Evolutionary conservation across 2,329 filamentous ascomycete species (phyloP), one percentile per base, ranked within the genome.

Genomic region (Hymenoscyphus infarciens): DNA sequence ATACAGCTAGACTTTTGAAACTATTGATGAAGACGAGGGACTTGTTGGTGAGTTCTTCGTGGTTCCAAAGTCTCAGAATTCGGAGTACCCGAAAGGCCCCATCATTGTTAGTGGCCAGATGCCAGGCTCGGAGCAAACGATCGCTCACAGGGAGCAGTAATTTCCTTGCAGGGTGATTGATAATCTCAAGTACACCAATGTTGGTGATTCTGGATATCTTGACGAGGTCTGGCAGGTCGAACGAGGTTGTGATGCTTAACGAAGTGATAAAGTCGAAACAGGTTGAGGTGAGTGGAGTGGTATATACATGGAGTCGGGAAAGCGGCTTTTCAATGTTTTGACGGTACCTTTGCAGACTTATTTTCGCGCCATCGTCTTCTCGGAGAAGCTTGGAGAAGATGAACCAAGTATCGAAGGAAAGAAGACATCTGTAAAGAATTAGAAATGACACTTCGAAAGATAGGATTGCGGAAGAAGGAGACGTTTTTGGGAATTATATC

Each of bases 91-190:
- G 62, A 33, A 76, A 75, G 2, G 67, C 66, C 1, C 65, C 68
- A 7, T 70, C 63, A 19, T 69, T 65, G 10, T 57, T 38, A 11
- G 71, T 73, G 49, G 67, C 64, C 39, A 67, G 54, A 54, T 67
- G 64, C 74, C 74, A 76, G 10, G 72, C 67, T 60, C 71, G 67
- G n/a, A 76, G 55, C 6, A 75, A 53, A 33, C 68, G 63, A 64
- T 75, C 72, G 25, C 63, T 63, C 19, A 75, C 65, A 13, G 55
- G 53, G 33, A 16, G 29, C 7, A 49, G 52, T 53, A 27, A n/a
- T 8, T 25, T 33, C 53, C 15, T 52, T 13, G 45, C 25, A 52
- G 45, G 19, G 10, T 49, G 57, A 22, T 66, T 66, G 8, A 71
- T 62, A 25, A 76, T 68, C 59, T 76, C 73, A 7, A 76, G 64